These are phyloP conservation scores for Penicillium nucicola DNA, from an alignment of 495 filamentous ascomycete species.

Conservation along the genomic window DNA sequence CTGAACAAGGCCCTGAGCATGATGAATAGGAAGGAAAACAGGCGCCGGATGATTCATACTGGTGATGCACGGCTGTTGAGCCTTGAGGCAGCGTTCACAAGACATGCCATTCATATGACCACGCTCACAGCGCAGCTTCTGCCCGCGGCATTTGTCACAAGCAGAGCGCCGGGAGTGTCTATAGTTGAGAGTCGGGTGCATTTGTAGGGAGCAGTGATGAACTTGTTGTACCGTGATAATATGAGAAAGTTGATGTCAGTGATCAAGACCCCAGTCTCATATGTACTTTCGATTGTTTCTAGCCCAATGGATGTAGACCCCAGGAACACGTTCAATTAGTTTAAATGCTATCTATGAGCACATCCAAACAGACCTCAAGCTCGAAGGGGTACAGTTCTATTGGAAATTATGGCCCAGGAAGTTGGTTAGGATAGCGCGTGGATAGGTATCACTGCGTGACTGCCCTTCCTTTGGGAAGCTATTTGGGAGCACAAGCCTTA, in stretches of 20 bases:
- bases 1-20: background rate
- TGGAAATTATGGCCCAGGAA: background rate
- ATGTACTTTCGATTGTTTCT: background rate
- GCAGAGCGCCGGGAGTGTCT: conserved; percentile 35
- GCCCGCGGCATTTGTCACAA: conserved; percentile 41
- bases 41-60: conserved; percentile 15
- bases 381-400: background rate
- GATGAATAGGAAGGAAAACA: conserved; percentile 2
- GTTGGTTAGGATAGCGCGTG: background rate
- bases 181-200: conserved; percentile 21
- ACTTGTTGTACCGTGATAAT: too few relatives aligned
- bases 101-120: conserved; percentile 25
- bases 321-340: background rate
- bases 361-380: background rate
- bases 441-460: background rate
- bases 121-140: conserved; percentile 38
- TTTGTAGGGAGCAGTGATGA: background rate
- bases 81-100: conserved; percentile 28
- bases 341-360: background rate
- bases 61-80: conserved; percentile 24
- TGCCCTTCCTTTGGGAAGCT: background rate
- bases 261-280: background rate
- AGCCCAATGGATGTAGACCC: background rate
- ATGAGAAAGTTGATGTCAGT: too few relatives aligned
- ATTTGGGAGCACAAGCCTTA: background rate